Evolutionary conservation across 768 basidiomycete species (phyloP), one percentile per base, ranked within the genome.

Genomic region (Galerina sulciceps): DNA sequence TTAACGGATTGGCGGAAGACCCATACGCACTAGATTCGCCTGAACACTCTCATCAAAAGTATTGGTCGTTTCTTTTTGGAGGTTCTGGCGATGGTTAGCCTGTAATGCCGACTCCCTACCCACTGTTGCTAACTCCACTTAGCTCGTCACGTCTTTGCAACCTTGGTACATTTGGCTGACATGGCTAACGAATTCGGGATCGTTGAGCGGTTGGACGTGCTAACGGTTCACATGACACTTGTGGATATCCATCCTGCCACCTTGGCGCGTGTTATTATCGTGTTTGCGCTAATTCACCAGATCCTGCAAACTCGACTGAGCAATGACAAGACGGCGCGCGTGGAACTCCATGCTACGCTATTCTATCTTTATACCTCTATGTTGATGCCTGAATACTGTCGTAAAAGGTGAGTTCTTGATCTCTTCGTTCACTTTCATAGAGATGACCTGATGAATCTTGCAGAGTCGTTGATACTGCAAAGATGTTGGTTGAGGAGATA

Each of bases 181-280:
- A 43, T 61, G 22, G 53, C 60, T n/a, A 63, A 51, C 10, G 36
- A 49, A n/a, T 34, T n/a, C 22, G 42, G 47, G 35, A 13, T 37
- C 18, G 13, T 22, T 40, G 10, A 49, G 17, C 22, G 50, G 17
- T 20, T 20, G 41, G 14, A 58, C 44, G 23, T 20, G 13, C 26
- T 46, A 5, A 42, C 53, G 11, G 63, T 58, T 1, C 66, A 67
- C 52, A 49, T 69, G 50, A 67, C 65, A 15, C 55, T 69, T 1
- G 42, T 69, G 5, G 68, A 69, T 50, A 65, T 66, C 23, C 66
- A 69, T 37, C 68, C 68, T 10, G 65, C 68, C 2, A 58, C 64
- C 6, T 45, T 69, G 13, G 65, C 68, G 9, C 51, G 68, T 11
- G 56, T 63, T 6, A 37, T 66, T 34, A 36, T 69, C 34, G 54